Percentiles rank a stretch among this genome's conserved stretches.
Evolutionary conservation across 129 eudicot genomes (phyloP).

Genomic region (Tagetes patula): DNA sequence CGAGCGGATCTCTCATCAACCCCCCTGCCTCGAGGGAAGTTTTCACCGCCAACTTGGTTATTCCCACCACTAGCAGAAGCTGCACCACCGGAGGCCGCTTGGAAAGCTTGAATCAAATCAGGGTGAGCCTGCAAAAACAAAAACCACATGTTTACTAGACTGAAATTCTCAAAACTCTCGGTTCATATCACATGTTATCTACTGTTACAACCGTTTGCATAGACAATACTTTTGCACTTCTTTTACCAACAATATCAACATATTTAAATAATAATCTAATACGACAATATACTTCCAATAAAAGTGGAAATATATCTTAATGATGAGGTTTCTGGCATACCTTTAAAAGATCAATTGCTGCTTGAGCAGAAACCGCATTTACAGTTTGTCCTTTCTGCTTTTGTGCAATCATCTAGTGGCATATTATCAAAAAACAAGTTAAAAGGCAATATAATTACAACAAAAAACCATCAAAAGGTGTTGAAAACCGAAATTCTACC

Average conservation of each 20-base stretch:
- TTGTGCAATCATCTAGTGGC: slow-evolving; percentile 67
- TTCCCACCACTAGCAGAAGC: slow-evolving; percentile 45
- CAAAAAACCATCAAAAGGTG: neutral
- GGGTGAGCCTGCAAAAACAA: slow-evolving; percentile 59
- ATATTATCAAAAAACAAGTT: slow-evolving; percentile 12
- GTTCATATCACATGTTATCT: neutral
- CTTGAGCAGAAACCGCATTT: slow-evolving; percentile 71
- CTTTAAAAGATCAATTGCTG: slow-evolving; percentile 77
- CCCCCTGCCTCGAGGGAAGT: slow-evolving; percentile 66
- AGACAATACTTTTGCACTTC: no score
- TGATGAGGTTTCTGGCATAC: slow-evolving; percentile 31
- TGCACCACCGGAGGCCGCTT: slow-evolving; percentile 57
- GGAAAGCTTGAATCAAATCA: slow-evolving; percentile 72
- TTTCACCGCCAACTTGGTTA: slow-evolving; percentile 39
- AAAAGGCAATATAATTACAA: neutral
- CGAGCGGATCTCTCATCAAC: slow-evolving; percentile 80
- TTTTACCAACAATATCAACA: no score
- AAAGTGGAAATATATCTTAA: no score
- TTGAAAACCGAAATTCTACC: slow-evolving; percentile 34
- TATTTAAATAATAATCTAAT: no score
- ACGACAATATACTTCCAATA: no score
- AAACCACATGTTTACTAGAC: neutral
- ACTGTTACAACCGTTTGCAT: neutral
- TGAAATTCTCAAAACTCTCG: neutral
- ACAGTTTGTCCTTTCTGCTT: slow-evolving; percentile 82